These are phyloP conservation scores for Peronosclerospora sorghi DNA, from an alignment of 352 stramenopile genomes.

Conservation along the genomic window DNA sequence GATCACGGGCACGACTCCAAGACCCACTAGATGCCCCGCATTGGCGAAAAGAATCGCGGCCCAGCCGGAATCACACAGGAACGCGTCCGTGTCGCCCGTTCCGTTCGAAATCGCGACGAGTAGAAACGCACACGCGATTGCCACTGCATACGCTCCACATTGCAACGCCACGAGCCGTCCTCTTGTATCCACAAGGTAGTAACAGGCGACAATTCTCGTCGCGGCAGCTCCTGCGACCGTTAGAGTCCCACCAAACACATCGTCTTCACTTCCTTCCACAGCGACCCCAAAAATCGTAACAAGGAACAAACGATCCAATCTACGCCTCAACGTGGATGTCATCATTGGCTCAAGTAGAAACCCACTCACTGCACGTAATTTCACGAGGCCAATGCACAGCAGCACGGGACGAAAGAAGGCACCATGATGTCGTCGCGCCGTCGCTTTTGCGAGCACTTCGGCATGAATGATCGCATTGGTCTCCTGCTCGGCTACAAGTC, in stretches of 20 bases:
- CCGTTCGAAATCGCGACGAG: conserved; percentile 30
- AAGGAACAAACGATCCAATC: conserved; percentile 25
- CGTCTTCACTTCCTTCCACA: conserved; percentile 38
- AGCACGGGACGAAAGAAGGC: conserved; percentile 62
- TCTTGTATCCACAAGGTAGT: conserved; percentile 56
- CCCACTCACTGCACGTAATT: conserved; percentile 32
- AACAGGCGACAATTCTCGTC: conserved; percentile 38
- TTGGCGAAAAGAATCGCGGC: conserved; percentile 53
- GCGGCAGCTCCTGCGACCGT: conserved; percentile 31
- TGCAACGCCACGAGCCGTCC: conserved; percentile 41
- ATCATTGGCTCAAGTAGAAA: conserved; percentile 48
- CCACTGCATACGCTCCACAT: conserved; percentile 46
- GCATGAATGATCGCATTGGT: conserved; percentile 71
- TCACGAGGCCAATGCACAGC: conserved; percentile 39
- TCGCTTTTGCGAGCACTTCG: conserved; percentile 40
- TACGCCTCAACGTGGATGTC: conserved; percentile 14
- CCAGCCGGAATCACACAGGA: conserved; percentile 43
- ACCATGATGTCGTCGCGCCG: conserved; percentile 39
- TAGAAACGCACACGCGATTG: conserved; percentile 33
- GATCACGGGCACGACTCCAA: conserved; percentile 47
- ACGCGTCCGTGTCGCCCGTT: conserved; percentile 10
- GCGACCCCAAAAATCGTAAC: conserved; percentile 52
- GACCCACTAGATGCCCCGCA: conserved; percentile 50
- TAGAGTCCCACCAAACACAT: conserved; percentile 33
- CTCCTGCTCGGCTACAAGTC: conserved; percentile 45